These are phyloP conservation scores for Ceratocystis harringtonii DNA, from an alignment of 2,329 filamentous ascomycete genomes.

Conservation along the genomic window DNA sequence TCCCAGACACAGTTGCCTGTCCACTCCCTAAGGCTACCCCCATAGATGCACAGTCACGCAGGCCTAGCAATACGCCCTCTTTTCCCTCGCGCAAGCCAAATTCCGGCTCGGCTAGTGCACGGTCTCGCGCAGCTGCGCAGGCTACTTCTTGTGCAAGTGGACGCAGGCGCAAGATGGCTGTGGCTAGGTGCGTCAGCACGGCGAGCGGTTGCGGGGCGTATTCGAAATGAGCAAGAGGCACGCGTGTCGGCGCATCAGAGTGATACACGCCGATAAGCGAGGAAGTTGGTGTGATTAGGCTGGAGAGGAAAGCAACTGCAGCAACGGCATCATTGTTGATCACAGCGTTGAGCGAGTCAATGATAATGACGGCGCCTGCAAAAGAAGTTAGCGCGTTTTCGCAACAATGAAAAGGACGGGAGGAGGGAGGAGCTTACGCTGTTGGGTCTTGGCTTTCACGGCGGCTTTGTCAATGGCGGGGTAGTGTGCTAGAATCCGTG, in stretches of 20 bases:
- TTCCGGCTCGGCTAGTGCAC: slow-evolving; percentile 57
- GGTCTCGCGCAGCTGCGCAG: slow-evolving; percentile 58
- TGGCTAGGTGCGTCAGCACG: slow-evolving; percentile 71
- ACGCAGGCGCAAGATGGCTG: slow-evolving; percentile 60
- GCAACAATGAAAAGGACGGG: background rate
- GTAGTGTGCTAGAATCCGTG: slow-evolving; percentile 43
- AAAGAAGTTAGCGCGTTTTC: background rate
- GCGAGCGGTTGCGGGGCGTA: slow-evolving; percentile 57
- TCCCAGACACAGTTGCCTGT: too few species aligned
- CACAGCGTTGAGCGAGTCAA: slow-evolving; percentile 66
- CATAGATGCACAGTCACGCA: slow-evolving; percentile 29
- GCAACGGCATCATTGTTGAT: slow-evolving; percentile 37
- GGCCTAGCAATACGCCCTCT: slow-evolving; percentile 57
- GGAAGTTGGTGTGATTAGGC: slow-evolving; percentile 47
- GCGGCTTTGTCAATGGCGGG: slow-evolving; percentile 26
- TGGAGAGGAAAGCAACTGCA: slow-evolving; percentile 54
- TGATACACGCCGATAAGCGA: slow-evolving; percentile 74
- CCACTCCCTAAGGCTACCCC: slow-evolving; percentile 23
- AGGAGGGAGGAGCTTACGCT: slow-evolving; percentile 27
- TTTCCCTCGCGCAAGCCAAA: slow-evolving; percentile 65
- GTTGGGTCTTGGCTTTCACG: slow-evolving; percentile 25
- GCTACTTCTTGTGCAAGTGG: slow-evolving; percentile 61
- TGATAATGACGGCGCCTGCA: slow-evolving; percentile 55
- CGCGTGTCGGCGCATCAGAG: slow-evolving; percentile 52
- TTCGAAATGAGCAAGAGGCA: slow-evolving; percentile 31